Evolutionary conservation across 257 asterid genomes (phyloP).

Genomic region (Fraxinus americana): DNA sequence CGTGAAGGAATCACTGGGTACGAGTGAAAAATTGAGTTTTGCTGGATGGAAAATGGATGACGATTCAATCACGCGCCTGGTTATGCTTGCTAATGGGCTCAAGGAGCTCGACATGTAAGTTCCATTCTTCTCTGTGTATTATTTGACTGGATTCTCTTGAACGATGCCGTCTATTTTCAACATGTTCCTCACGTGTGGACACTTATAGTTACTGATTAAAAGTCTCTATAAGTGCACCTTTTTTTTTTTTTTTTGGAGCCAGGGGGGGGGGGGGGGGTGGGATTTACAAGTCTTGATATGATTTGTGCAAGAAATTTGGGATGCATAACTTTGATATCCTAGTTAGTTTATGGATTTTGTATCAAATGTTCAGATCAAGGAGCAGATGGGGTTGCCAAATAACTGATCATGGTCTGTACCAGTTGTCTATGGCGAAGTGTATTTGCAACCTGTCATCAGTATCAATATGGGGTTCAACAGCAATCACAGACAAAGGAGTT

Average conservation of each 20-base stretch:
- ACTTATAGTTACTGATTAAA: no score
- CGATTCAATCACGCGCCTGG: slow-evolving; percentile 75
- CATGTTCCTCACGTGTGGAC: no score
- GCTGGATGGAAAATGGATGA: slow-evolving; percentile 92
- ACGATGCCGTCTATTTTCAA: no score
- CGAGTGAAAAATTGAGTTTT: slow-evolving; percentile 67
- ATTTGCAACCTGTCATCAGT: slow-evolving; percentile 67
- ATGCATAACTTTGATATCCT: no score
- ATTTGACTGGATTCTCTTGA: no score
- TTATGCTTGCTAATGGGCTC: slow-evolving; percentile 51
- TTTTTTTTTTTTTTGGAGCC: no score
- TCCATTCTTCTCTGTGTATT: no score
- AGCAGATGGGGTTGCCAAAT: slow-evolving; percentile 96
- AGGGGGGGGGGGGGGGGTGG: no score
- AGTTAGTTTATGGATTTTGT: background rate
- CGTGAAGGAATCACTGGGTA: slow-evolving; percentile 70
- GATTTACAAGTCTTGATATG: no score
- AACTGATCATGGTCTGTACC: slow-evolving; percentile 76
- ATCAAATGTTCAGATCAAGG: slow-evolving; percentile 37
- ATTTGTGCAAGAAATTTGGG: no score
- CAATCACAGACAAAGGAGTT: slow-evolving; percentile 74
- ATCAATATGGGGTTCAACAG: slow-evolving; percentile 88
- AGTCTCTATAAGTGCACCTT: no score
- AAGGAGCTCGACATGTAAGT: no score
- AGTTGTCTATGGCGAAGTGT: slow-evolving; percentile 70